Base-by-base conservation (phyloP, 1,284 basidiomycete species). In the Dichomitus squalens region DNA sequence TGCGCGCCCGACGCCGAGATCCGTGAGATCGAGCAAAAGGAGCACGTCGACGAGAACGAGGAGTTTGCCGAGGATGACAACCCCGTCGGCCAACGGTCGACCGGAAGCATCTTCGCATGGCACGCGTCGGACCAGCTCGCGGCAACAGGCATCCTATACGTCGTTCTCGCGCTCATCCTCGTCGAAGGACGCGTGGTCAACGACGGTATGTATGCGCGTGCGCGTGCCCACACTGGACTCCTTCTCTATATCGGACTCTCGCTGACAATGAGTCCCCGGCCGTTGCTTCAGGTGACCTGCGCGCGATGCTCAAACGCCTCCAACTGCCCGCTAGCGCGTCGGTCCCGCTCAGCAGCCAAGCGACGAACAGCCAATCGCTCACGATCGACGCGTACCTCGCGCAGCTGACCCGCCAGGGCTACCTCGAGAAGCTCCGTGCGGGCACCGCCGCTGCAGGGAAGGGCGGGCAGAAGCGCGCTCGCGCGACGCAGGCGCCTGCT, bases 31-130 rank as follows among this genome's bases (percentile, higher is more conserved):
- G 87, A 90, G 68, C 73, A 74, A 9, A 73, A 70, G 0, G 81
- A 84, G 51, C 69, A 69, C 23, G 75, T 73, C 0, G 68, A 73
- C 48, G 82, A 82, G 58, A 80, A 80, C 56, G 86, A 87, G 65
- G 71, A 73, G 7, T 73, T 71, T 0, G 76, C 75, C 12, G 68
- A 69, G 5, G 67, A 74, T 20, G 78, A 78, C 34, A 76, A 79
- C 36, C 75, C 75, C 14, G 66, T 68, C 18, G 59, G 61, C 61
- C 73, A 67, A 1, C 73, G 75, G 29, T 75, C 73, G 12, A 82
- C 83, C 52, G 90, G 90, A 0, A 85, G 82, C 55, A 79, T 92
- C 60, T 75, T 92, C 47, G 82, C 85, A 0, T 92, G 89, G 89
- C 84, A 79, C 55, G 76, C 70, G 33, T 68, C 76, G 0, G 90